These are phyloP conservation scores for Saccharomyces hybrid DNA, from an alignment of 1,139 yeast genomes.

Conservation along the genomic window DNA sequence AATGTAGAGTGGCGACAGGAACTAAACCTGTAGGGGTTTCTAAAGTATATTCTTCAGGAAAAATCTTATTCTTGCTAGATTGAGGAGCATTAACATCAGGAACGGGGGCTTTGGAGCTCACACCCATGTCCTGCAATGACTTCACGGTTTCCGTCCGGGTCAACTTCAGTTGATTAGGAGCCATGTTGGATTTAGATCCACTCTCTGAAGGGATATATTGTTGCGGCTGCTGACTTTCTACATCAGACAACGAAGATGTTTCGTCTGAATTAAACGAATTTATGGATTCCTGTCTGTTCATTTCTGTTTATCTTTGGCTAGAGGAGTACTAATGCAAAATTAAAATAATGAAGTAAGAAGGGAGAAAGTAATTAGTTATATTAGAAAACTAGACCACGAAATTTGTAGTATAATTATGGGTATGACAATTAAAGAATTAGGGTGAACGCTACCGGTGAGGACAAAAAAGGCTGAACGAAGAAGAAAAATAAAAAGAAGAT, in stretches of 20 bases:
- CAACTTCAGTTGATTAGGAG: conserved; percentile 32
- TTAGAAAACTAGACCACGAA: not conserved
- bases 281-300: conserved; percentile 18
- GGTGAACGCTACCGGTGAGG: not conserved
- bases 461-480: not conserved
- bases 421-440: not conserved
- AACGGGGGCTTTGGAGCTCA: conserved; percentile 44
- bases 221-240: conserved; percentile 17
- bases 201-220: conserved; percentile 17
- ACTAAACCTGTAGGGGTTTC: conserved; percentile 86
- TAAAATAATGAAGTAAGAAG: not conserved
- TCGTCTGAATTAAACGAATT: conserved; percentile 22
- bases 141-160: conserved; percentile 61
- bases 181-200: conserved; percentile 5
- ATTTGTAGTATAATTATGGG: not conserved
- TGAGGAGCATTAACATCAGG: conserved; percentile 59
- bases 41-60: conserved; percentile 88
- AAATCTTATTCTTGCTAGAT: conserved; percentile 51
- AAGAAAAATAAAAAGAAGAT: not conserved
- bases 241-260: conserved; percentile 11
- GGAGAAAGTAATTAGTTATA: not conserved
- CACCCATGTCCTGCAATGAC: conserved; percentile 56
- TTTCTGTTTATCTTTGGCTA: not conserved
- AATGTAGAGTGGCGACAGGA: conserved; percentile 62
- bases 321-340: not conserved